A percentile compares a stretch with the other conserved stretches of the same genome.
Conservation (phyloP, 352 stramenopile species). For the Saprolegnia diclina region DNA sequence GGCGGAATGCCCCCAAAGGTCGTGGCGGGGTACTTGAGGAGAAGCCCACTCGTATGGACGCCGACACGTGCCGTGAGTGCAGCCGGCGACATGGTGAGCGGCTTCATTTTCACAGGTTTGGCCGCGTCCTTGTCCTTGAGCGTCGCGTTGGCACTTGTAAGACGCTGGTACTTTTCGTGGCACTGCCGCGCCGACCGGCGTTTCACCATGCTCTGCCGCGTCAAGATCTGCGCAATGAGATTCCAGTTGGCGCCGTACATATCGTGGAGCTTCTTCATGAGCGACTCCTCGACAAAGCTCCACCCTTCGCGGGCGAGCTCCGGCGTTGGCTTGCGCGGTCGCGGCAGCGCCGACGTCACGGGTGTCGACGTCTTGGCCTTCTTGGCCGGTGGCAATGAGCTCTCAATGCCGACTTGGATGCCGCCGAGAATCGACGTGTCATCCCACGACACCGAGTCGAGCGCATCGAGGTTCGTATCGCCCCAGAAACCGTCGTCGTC, state of each 20-base stretch:
- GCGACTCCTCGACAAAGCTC: constrained; percentile 64
- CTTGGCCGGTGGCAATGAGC: constrained; percentile 36
- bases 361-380: constrained; percentile 48
- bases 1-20: constrained; percentile 23
- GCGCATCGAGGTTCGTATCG: constrained; percentile 76
- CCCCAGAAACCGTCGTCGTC: constrained; percentile 83
- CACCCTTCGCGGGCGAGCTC: constrained; percentile 54
- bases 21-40: constrained; percentile 18
- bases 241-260: constrained; percentile 85
- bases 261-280: constrained; percentile 81
- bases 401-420: constrained; percentile 35
- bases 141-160: constrained; percentile 18
- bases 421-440: constrained; percentile 62
- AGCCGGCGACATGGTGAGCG: constrained; percentile 14
- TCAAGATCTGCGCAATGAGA: constrained; percentile 80
- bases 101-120: constrained; percentile 26
- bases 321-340: constrained; percentile 53
- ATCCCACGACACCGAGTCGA: constrained; percentile 80
- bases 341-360: constrained; percentile 27
- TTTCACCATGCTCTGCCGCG: constrained; percentile 60
- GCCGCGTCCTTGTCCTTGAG: constrained; percentile 21
- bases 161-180: constrained; percentile 45
- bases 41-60: constrained; percentile 13
- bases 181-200: constrained; percentile 78
- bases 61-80: constrained; percentile 21